Conservation (phyloP, 768 basidiomycete species). For the Lentinus brumalis region DNA sequence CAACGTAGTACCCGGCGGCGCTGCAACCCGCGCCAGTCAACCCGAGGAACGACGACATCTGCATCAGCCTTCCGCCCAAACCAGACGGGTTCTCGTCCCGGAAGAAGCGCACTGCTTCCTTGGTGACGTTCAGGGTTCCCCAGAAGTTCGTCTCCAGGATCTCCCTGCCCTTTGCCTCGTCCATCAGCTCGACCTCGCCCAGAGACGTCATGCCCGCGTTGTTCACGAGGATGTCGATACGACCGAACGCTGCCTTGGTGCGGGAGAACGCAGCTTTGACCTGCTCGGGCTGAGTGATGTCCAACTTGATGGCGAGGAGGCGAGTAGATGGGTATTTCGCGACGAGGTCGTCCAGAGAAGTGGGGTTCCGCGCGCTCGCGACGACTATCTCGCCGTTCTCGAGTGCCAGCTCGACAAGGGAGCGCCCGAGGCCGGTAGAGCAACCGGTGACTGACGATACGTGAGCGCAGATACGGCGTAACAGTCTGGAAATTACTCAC, state of each 20-base stretch:
- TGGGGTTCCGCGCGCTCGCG: constrained; percentile 28
- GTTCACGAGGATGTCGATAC: constrained; percentile 31
- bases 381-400: constrained; percentile 26
- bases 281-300: constrained; percentile 20
- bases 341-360: constrained; percentile 23
- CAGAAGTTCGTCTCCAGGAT: constrained; percentile 32
- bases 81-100: constrained; percentile 39
- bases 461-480: not conserved
- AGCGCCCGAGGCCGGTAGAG: constrained; percentile 28
- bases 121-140: constrained; percentile 32
- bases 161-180: constrained; percentile 16
- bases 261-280: constrained; percentile 22
- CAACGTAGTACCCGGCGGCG: not conserved
- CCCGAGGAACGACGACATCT: constrained; percentile 13
- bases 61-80: constrained; percentile 36
- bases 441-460: constrained; percentile 26
- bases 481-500: not conserved
- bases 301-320: constrained; percentile 25
- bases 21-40: not conserved
- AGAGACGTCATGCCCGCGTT: constrained; percentile 25
- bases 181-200: constrained; percentile 25
- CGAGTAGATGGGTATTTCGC: constrained; percentile 12
- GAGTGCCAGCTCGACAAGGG: constrained; percentile 24
- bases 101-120: constrained; percentile 37
- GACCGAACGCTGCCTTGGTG: constrained; percentile 18